A percentile compares a stretch with the other conserved stretches of the same genome.
phyloP scores from a whole-genome alignment of 2,329 filamentous ascomycete species.

The Penicillium sp. region DNA sequence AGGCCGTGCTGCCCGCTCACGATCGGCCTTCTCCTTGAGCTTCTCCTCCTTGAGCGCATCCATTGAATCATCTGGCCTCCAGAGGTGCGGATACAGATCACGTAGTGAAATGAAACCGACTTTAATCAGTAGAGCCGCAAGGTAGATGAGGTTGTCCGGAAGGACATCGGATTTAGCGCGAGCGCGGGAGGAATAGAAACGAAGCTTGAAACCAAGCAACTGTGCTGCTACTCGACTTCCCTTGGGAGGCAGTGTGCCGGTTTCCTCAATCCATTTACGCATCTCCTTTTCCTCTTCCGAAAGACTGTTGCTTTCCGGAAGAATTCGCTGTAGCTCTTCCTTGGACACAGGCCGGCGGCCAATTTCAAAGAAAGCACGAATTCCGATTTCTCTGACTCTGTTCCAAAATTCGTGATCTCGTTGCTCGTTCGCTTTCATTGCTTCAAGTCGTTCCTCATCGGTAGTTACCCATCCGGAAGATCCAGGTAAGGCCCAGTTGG shows the following conservation, averaged over 20 bases:
- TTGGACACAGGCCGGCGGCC: conserved; percentile 61
- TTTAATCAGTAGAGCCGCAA: conserved; percentile 91
- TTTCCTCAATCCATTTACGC: conserved; percentile 68
- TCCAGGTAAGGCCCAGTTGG: conserved; percentile 71
- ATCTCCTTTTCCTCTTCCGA: conserved; percentile 49
- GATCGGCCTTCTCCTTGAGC: conserved; percentile 66
- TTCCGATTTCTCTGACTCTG: conserved; percentile 62
- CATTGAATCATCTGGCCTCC: conserved; percentile 78
- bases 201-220: conserved; percentile 89
- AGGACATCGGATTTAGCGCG: conserved; percentile 67
- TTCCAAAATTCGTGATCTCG: conserved; percentile 76
- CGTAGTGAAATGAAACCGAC: conserved; percentile 89
- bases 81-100: conserved; percentile 86
- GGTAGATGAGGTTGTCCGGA: conserved; percentile 83
- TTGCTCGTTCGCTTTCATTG: conserved; percentile 49
- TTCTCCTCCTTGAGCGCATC: conserved; percentile 60
- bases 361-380: conserved; percentile 82
- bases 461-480: conserved; percentile 55
- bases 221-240: conserved; percentile 91
- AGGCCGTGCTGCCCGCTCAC: conserved; percentile 61
- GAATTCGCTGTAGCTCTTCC: conserved; percentile 44
- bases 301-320: conserved; percentile 36
- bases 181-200: conserved; percentile 78
- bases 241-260: conserved; percentile 69
- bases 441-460: conserved; percentile 58